Conservation (phyloP, 352 stramenopile genomes). For the Phytophthora capsici region DNA sequence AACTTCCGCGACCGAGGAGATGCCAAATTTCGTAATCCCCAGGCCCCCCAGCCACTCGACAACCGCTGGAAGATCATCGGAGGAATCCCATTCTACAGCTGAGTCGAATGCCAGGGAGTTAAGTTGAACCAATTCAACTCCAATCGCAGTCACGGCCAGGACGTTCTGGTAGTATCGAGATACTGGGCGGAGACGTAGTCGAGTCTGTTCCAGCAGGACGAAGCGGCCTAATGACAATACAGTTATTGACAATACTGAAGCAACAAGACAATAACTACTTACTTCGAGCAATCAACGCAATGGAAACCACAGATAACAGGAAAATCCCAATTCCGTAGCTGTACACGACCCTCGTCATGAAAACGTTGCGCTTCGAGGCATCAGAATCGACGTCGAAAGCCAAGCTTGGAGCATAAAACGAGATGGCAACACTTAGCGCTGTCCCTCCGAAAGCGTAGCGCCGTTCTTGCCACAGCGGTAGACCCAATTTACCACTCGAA, state of each 20-base stretch:
- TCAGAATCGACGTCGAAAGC: constrained; percentile 4
- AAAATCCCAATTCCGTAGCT: constrained; percentile 45
- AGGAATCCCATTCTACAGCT: constrained; percentile 56
- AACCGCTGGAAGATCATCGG: constrained; percentile 51
- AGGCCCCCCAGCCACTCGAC: constrained; percentile 48
- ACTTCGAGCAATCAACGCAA: constrained; percentile 49
- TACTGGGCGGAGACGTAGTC: constrained; percentile 52
- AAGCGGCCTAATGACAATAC: constrained; percentile 46
- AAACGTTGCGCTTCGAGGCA: constrained; percentile 25
- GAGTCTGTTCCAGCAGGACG: constrained; percentile 57
- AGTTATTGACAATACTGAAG: no score
- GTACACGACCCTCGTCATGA: constrained; percentile 54
- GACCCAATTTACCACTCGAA: constrained; percentile 56
- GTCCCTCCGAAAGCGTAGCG: constrained; percentile 46
- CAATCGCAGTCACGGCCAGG: constrained; percentile 45
- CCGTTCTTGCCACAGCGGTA: constrained; percentile 55
- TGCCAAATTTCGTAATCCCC: constrained; percentile 25
- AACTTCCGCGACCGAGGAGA: constrained; percentile 17
- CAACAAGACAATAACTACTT: neutral
- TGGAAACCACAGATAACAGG: constrained; percentile 40
- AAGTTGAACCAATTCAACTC: constrained; percentile 64
- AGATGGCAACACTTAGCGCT: constrained; percentile 21
- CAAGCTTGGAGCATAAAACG: constrained; percentile 8
- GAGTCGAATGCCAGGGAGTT: constrained; percentile 66
- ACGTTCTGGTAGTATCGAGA: constrained; percentile 61